Evolutionary conservation across 352 stramenopile genomes (phyloP), one percentile per base, ranked within the genome.

Genomic region (Globisporangium cederbergense): DNA sequence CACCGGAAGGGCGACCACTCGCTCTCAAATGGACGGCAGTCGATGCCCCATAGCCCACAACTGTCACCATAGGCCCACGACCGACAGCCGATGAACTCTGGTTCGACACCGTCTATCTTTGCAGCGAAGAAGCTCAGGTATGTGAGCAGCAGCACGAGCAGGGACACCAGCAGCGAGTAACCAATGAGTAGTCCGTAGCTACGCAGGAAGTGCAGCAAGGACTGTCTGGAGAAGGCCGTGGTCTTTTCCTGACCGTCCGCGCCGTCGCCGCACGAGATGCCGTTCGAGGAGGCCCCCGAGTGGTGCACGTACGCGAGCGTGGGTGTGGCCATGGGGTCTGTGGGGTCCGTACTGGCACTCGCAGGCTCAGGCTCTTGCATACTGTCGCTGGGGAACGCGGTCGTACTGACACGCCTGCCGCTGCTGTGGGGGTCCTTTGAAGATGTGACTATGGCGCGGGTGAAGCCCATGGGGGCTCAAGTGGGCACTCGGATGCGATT

Each of bases 71-170:
- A 95, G 0, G 72, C 82, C 81, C 84, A 93, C 0, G 77, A 81
- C 18, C 84, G 74, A 47, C 86, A 95, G 30, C 76, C 77, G 32
- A 93, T 60, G 51, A 89, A 90, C 30, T 87, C 78, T 0, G 82
- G 84, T 10, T 45, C 45, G 2, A 49, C 63, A 14, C 43, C 52
- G 4, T 86, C 72, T 72, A 92, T 86, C 4, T 60, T 70, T 0
- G 84, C 82, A 2, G 81, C 81, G 53, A 92, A 95, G 68, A 87
- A 93, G 67, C 84, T 93, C 57, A 90, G 55, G 64, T 92, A 89
- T 9, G 88, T 40, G 36, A 94, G 69, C 72, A 93, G 51, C 34
- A 90, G 53, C 20, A 91, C 14, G 34, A 88, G 20, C 13, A 49
- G 38, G 32, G 86, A 54, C n/a, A 60, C 68, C 43, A 87, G 60